phyloP scores from a whole-genome alignment of 1,139 yeast species.

The Saccharomyces hybrid region DNA sequence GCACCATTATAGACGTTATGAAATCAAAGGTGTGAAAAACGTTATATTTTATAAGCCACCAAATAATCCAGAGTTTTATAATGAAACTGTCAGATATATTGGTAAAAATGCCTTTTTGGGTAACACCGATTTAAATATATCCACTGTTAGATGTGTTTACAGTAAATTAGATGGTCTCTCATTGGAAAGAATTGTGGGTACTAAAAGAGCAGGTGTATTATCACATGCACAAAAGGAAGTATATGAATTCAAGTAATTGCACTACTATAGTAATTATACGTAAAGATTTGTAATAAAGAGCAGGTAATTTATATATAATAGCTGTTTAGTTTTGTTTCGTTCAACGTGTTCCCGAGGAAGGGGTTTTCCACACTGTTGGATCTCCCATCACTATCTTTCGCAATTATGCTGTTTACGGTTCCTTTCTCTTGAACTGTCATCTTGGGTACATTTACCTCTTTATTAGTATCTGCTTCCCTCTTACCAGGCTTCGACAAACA shows the following conservation, averaged over 20 bases:
- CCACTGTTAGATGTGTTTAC: slow-evolving; percentile 59
- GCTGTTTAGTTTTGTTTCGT: background rate
- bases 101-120: slow-evolving; percentile 39
- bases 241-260: slow-evolving; percentile 52
- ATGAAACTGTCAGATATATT: slow-evolving; percentile 54
- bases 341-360: background rate
- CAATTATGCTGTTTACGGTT: background rate
- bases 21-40: slow-evolving; percentile 78
- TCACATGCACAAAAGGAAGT: slow-evolving; percentile 64
- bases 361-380: background rate
- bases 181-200: slow-evolving; percentile 79
- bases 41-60: slow-evolving; percentile 81
- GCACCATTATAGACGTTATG: slow-evolving; percentile 84
- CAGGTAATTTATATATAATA: background rate
- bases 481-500: background rate
- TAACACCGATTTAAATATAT: slow-evolving; percentile 51
- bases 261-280: background rate
- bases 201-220: slow-evolving; percentile 60
- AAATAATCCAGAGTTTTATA: slow-evolving; percentile 73
- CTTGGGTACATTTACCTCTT: background rate
- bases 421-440: background rate
- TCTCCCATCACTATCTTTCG: background rate
- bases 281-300: background rate
- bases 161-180: slow-evolving; percentile 77
- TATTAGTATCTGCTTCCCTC: background rate